A percentile compares a stretch with the other conserved stretches of the same genome.
Evolutionary conservation across 2,329 filamentous ascomycete species (phyloP).

Genomic region (Fusarium chaquense): DNA sequence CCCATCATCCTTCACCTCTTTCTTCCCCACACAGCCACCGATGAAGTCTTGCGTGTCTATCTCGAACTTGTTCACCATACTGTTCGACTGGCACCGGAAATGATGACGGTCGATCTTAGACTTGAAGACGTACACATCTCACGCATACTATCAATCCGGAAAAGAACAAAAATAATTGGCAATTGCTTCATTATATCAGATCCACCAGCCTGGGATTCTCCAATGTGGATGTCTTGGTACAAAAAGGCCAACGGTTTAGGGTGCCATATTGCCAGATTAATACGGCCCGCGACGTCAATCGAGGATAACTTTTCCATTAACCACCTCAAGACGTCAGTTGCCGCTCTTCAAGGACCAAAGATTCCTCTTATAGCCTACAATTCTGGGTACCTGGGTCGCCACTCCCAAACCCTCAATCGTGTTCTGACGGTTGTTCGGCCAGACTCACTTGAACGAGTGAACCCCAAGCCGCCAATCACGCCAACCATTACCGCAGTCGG

Average conservation of each 20-base stretch:
- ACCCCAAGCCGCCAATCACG: constrained; percentile 42
- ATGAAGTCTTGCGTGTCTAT: constrained; percentile 56
- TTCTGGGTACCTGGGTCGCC: constrained; percentile 70
- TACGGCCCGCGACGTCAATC: constrained; percentile 66
- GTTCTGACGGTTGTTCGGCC: constrained; percentile 71
- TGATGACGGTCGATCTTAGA: constrained; percentile 70
- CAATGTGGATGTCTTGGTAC: constrained; percentile 68
- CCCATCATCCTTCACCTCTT: constrained; percentile 68
- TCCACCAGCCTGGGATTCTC: constrained; percentile 66
- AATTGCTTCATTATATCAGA: constrained; percentile 60
- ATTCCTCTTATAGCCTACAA: constrained; percentile 74
- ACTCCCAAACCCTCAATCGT: constrained; percentile 75
- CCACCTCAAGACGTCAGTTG: constrained; percentile 64
- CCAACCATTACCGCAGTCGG: constrained; percentile 68
- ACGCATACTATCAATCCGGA: constrained; percentile 63
- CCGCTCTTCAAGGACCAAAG: constrained; percentile 54
- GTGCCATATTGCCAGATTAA: constrained; percentile 72
- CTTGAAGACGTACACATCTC: constrained; percentile 64
- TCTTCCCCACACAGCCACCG: constrained; percentile 44
- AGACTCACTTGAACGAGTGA: constrained; percentile 47
- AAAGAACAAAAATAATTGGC: constrained; percentile 72
- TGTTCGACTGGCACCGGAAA: constrained; percentile 72
- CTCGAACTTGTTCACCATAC: constrained; percentile 69
- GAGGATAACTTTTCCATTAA: constrained; percentile 73
- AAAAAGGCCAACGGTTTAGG: constrained; percentile 67